These are phyloP conservation scores for Pseudotulostoma volvatum DNA, from an alignment of 495 filamentous ascomycete species.

Conservation along the genomic window DNA sequence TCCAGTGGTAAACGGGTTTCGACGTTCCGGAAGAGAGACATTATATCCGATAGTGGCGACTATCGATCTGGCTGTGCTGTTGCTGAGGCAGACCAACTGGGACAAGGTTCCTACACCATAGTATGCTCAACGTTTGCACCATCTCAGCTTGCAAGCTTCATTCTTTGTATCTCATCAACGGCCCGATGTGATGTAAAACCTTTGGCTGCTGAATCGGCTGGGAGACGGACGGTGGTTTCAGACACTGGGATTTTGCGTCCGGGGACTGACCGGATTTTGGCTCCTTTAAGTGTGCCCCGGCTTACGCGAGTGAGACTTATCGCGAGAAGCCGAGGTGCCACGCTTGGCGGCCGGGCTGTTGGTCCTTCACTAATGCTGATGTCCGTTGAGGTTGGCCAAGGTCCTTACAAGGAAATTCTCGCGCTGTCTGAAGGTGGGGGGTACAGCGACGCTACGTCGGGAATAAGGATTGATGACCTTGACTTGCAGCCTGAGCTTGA, in stretches of 20 bases:
- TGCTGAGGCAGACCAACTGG: constrained; percentile 39
- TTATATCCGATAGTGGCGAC: constrained; percentile 64
- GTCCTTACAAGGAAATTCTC: constrained; percentile 45
- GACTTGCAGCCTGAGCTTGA: constrained; percentile 45
- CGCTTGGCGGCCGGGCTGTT: constrained; percentile 19
- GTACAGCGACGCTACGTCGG: constrained; percentile 50
- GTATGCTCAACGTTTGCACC: constrained; percentile 79
- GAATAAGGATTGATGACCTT: constrained; percentile 53
- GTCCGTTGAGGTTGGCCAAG: constrained; percentile 49
- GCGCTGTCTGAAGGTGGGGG: constrained; percentile 43
- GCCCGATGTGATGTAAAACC: constrained; percentile 32
- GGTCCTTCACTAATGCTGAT: constrained; percentile 42
- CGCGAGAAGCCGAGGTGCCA: constrained; percentile 25
- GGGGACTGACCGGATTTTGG: constrained; percentile 36
- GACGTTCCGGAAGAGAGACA: constrained; percentile 52
- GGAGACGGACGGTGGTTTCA: constrained; percentile 39
- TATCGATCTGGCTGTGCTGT: constrained; percentile 67
- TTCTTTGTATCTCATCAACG: constrained; percentile 50
- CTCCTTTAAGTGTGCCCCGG: constrained; percentile 31
- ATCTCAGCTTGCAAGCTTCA: constrained; percentile 57
- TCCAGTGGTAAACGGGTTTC: constrained; percentile 53
- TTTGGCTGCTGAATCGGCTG: constrained; percentile 51
- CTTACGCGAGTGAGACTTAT: constrained; percentile 44
- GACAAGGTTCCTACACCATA: constrained; percentile 63
- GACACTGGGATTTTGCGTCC: constrained; percentile 32